Percentiles rank a stretch among this genome's conserved stretches.
These are phyloP conservation scores for Penicillium dipodomyicola DNA, from an alignment of 495 filamentous ascomycete genomes.

Conservation along the genomic window DNA sequence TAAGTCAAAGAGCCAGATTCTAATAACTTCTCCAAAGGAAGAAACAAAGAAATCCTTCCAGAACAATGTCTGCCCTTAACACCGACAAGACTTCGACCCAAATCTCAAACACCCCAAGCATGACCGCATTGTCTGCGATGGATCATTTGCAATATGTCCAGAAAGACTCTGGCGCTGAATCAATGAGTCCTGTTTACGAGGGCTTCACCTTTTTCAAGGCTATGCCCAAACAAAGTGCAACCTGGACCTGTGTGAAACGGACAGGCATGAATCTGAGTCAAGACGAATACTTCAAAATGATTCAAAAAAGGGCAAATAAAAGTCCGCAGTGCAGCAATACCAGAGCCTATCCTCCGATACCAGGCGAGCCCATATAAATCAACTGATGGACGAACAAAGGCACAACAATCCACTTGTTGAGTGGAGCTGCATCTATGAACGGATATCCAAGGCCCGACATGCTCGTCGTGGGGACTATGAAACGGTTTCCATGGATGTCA, in stretches of 20 bases:
- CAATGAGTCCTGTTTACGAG: slow-evolving; percentile 19
- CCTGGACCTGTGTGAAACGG: slow-evolving; percentile 34
- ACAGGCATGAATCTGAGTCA: slow-evolving; percentile 32
- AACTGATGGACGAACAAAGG: slow-evolving; percentile 32
- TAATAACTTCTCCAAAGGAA: background rate
- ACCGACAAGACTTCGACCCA: background rate
- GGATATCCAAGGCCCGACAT: slow-evolving; percentile 29
- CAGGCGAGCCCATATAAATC: slow-evolving; percentile 35
- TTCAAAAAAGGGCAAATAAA: slow-evolving; percentile 34
- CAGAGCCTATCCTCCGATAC: slow-evolving; percentile 24
- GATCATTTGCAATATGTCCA: background rate
- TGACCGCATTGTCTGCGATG: background rate
- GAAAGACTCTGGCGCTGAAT: background rate
- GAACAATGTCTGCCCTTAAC: background rate
- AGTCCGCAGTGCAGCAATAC: slow-evolving; percentile 32
- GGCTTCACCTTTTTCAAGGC: slow-evolving; percentile 41
- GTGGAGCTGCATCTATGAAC: slow-evolving; percentile 39
- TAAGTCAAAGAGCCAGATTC: background rate
- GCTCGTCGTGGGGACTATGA: slow-evolving; percentile 31
- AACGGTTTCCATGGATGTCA: slow-evolving; percentile 38
- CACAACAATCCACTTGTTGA: slow-evolving; percentile 26
- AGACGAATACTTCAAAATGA: slow-evolving; percentile 28
- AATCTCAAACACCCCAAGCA: background rate
- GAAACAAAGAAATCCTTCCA: background rate
- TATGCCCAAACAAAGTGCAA: slow-evolving; percentile 26